Evolutionary conservation across 192 early-diverging fungal species (phyloP).

Genomic region (Backusella australiensis): DNA sequence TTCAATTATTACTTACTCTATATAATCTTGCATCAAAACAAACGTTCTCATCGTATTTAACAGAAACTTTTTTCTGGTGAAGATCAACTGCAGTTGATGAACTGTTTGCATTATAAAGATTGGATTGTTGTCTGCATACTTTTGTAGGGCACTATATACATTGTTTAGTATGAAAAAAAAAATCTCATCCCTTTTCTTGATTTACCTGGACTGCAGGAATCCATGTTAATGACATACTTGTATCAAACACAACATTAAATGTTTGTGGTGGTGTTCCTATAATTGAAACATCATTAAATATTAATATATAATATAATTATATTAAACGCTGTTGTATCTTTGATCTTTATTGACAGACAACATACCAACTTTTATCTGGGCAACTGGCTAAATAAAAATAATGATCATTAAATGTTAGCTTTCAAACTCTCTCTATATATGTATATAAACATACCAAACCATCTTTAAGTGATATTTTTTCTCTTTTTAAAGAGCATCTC

Average conservation of each 20-base stretch:
- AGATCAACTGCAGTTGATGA: constrained; percentile 26
- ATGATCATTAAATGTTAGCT: background rate
- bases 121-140: constrained; percentile 7
- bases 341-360: background rate
- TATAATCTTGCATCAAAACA: constrained; percentile 28
- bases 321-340: background rate
- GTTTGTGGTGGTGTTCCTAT: constrained; percentile 31
- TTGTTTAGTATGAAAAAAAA: background rate
- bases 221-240: constrained; percentile 30
- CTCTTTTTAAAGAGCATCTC: constrained; percentile 19
- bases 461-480: constrained; percentile 20
- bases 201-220: constrained; percentile 23
- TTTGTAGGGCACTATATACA: constrained; percentile 17
- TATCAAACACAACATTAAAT: constrained; percentile 30
- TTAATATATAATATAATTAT: background rate
- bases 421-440: background rate
- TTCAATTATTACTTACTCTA: constrained; percentile 11
- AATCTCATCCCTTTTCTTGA: background rate
- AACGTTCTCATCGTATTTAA: constrained; percentile 23
- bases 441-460: constrained; percentile 21
- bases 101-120: constrained; percentile 20
- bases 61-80: constrained; percentile 16
- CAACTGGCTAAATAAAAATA: constrained; percentile 15
- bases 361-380: constrained; percentile 24
- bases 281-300: background rate